A percentile compares a stretch with the other conserved stretches of the same genome.
Evolutionary conservation across 1,284 basidiomycete species (phyloP).

Genomic region (Omphalotus olearius): DNA sequence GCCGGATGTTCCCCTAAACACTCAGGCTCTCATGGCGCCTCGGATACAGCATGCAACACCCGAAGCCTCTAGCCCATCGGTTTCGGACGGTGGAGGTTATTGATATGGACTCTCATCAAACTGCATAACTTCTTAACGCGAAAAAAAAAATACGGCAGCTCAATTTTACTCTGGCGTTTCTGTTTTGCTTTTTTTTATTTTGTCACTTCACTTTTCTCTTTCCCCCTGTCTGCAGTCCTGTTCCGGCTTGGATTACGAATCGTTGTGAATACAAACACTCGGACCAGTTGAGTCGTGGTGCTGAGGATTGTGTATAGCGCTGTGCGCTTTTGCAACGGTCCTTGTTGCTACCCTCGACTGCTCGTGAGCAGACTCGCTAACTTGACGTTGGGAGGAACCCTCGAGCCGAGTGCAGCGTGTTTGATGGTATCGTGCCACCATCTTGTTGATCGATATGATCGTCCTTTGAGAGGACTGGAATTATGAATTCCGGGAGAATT

Average conservation of each 20-base stretch:
- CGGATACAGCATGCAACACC: constrained; percentile 51
- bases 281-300: constrained; percentile 27
- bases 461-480: constrained; percentile 1
- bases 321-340: constrained; percentile 20
- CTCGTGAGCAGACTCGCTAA: constrained; percentile 32
- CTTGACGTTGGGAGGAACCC: constrained; percentile 38
- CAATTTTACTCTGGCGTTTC: constrained; percentile 13
- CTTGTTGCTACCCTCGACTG: constrained; percentile 10
- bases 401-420: constrained; percentile 25
- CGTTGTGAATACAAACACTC: constrained; percentile 31
- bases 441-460: constrained; percentile 16
- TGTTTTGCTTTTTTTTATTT: constrained; percentile 16
- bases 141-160: constrained; percentile 9
- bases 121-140: constrained; percentile 20
- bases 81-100: constrained; percentile 58
- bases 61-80: constrained; percentile 60
- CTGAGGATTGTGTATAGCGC: constrained; percentile 32
- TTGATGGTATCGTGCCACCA: constrained; percentile 20
- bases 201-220: constrained; percentile 21
- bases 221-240: constrained; percentile 16
- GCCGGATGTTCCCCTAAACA: constrained; percentile 38
- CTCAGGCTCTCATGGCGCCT: constrained; percentile 46
- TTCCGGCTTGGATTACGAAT: constrained; percentile 26
- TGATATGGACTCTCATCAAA: constrained; percentile 20
- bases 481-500: constrained; percentile 14